Evolutionary conservation across 2,329 filamentous ascomycete species (phyloP).

Genomic region (Fusarium sp.): DNA sequence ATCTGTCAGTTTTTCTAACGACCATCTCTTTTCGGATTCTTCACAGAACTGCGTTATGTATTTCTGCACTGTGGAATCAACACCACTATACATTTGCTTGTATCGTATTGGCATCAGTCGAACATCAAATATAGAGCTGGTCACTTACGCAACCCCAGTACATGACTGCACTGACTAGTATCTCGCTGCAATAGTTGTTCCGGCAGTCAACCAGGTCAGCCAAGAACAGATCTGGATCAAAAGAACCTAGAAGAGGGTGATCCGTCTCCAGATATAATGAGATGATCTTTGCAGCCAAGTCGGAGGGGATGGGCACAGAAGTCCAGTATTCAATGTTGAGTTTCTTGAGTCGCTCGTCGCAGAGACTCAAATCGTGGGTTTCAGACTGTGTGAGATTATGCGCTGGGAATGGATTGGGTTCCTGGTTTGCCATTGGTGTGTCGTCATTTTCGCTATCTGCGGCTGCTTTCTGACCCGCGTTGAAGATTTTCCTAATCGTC

Average conservation of each 20-base stretch:
- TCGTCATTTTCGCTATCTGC: background rate
- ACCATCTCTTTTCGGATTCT: constrained; percentile 23
- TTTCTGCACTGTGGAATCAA: background rate
- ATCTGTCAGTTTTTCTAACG: constrained; percentile 15
- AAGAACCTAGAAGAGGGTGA: constrained; percentile 52
- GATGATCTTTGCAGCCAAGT: constrained; percentile 49
- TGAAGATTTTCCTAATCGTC: constrained; percentile 2
- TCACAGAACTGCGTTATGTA: constrained; percentile 11
- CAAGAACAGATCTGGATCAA: constrained; percentile 51
- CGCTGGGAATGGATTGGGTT: constrained; percentile 11
- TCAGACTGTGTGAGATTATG: background rate
- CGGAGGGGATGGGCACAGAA: constrained; percentile 44
- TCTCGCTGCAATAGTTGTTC: constrained; percentile 4
- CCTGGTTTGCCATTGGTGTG: background rate
- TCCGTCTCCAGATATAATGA: constrained; percentile 54
- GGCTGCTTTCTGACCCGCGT: background rate
- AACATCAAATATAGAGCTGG: background rate
- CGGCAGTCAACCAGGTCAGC: constrained; percentile 46
- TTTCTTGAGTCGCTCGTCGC: constrained; percentile 46
- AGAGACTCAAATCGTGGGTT: background rate
- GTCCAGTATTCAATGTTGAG: constrained; percentile 52
- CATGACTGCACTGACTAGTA: constrained; percentile 16
- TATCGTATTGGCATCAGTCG: background rate
- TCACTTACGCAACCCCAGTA: constrained; percentile 32
- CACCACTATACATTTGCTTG: constrained; percentile 27